Conservation (phyloP, 148 eudicot species). For the Talinum fruticosum region DNA sequence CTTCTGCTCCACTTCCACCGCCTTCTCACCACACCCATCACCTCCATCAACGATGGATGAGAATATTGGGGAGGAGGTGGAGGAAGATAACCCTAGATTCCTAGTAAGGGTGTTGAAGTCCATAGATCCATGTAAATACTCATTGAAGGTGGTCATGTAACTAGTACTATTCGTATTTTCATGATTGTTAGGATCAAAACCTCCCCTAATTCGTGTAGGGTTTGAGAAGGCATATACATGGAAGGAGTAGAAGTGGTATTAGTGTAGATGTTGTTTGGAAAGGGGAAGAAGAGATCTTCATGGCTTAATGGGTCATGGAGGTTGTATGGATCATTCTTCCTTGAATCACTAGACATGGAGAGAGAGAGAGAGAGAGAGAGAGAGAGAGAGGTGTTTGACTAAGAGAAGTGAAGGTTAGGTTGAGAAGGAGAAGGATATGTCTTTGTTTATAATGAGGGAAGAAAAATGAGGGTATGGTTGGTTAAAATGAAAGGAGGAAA, state of each 20-base stretch:
- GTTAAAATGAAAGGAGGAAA: constrained; percentile 13
- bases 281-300: constrained; percentile 28
- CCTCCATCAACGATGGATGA: constrained; percentile 26
- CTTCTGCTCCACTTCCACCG: neutral
- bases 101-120: constrained; percentile 23
- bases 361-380: neutral
- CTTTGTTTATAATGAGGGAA: constrained; percentile 23
- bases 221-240: neutral
- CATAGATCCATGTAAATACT: constrained; percentile 33
- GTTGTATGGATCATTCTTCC: no score
- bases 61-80: constrained; percentile 26
- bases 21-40: constrained; percentile 16
- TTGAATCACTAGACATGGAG: constrained; percentile 25
- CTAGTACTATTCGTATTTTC: neutral
- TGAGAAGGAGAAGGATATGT: constrained; percentile 17
- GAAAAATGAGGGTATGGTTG: constrained; percentile 16
- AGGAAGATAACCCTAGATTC: constrained; percentile 27
- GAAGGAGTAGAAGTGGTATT: neutral
- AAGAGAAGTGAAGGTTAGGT: constrained; percentile 23
- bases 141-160: constrained; percentile 23
- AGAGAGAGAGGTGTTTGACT: constrained; percentile 24
- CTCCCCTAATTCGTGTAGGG: neutral
- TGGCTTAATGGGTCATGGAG: no score
- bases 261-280: constrained; percentile 19
- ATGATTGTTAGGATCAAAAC: constrained; percentile 1